phyloP scores from a whole-genome alignment of 1,284 basidiomycete species.

The Taiwanofungus camphoratus region DNA sequence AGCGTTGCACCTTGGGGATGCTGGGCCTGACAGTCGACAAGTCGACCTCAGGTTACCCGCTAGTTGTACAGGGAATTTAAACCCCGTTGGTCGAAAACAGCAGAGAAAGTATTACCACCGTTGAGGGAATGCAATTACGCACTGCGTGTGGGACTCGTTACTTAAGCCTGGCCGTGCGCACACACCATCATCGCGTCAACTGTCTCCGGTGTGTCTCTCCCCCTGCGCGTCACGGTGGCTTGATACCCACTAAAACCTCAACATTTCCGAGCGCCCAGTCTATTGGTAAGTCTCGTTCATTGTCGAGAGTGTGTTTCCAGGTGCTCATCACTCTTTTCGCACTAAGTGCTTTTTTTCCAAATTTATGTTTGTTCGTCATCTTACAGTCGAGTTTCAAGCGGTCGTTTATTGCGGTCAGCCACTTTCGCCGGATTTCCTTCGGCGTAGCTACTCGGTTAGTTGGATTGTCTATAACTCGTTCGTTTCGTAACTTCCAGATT shows the following conservation, averaged over 20 bases:
- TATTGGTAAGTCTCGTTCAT: neutral
- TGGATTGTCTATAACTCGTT: neutral
- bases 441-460: slow-evolving; percentile 6
- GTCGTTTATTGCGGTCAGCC: neutral
- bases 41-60: neutral
- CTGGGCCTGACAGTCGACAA: neutral
- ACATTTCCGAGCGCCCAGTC: neutral
- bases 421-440: neutral
- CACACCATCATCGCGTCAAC: neutral
- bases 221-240: neutral
- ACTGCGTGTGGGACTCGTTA: slow-evolving; percentile 13
- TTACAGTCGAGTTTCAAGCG: neutral
- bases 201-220: slow-evolving; percentile 3
- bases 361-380: neutral
- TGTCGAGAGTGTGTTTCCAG: neutral
- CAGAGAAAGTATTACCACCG: neutral
- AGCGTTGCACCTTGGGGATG: neutral
- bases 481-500: slow-evolving; percentile 25
- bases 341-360: neutral
- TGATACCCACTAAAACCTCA: slow-evolving; percentile 24
- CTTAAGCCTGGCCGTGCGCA: neutral
- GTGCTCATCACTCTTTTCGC: neutral
- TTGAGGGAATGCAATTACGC: slow-evolving; percentile 14
- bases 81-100: neutral
- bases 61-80: neutral